A percentile compares a stretch with the other conserved stretches of the same genome.
These are phyloP conservation scores for Dictyostelium firmibasis DNA, from an alignment of 78 protist genomes.

Conservation along the genomic window DNA sequence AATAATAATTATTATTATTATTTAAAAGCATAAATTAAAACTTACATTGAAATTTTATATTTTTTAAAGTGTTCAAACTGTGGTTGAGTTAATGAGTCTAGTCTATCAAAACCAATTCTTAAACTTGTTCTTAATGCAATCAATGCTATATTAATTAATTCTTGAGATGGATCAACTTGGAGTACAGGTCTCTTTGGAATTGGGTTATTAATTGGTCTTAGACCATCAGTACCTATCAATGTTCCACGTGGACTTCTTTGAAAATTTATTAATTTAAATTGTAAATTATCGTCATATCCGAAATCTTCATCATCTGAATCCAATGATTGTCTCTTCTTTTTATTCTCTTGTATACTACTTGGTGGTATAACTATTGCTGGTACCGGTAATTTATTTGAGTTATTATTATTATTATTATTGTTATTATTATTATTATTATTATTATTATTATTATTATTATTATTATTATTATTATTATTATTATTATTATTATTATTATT, in stretches of 20 bases:
- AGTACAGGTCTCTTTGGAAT: slow-evolving; percentile 66
- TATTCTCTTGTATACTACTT: not conserved
- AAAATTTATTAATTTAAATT: not conserved
- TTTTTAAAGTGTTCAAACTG: slow-evolving; percentile 61
- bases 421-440: slow-evolving; percentile 15
- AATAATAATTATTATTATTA: not conserved
- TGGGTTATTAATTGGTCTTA: slow-evolving; percentile 60
- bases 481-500: not conserved
- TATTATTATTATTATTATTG: not conserved
- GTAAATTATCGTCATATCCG: slow-evolving; percentile 46
- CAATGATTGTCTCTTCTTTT: slow-evolving; percentile 18
- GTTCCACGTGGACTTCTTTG: not conserved
- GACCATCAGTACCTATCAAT: not conserved
- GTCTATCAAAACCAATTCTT: not conserved
- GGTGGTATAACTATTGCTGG: slow-evolving; percentile 32
- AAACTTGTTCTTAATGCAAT: slow-evolving; percentile 53
- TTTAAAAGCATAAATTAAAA: no score
- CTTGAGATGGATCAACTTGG: slow-evolving; percentile 34
- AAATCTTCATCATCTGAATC: slow-evolving; percentile 56
- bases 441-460: slow-evolving; percentile 7
- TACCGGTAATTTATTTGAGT: not conserved
- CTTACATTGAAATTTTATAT: slow-evolving; percentile 52
- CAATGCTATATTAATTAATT: slow-evolving; percentile 34
- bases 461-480: not conserved
- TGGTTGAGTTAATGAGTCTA: slow-evolving; percentile 19